Conservation (phyloP, 1,284 basidiomycete species). For the Trametes versicolor region DNA sequence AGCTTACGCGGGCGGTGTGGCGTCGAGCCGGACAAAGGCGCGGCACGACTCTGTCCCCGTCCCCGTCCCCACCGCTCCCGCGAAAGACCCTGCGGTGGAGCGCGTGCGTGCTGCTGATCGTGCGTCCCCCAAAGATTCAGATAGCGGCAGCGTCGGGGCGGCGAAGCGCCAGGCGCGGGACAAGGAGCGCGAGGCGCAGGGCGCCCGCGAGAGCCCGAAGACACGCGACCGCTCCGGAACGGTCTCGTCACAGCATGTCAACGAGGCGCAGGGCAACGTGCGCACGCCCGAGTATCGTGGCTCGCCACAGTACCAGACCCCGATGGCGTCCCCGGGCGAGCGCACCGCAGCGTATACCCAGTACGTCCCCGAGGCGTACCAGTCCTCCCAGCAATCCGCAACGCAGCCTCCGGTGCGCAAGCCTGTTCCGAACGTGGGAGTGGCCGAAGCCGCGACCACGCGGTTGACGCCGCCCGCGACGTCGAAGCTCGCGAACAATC, state of each 20-base stretch:
- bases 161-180: slow-evolving; percentile 46
- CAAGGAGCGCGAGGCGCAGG: slow-evolving; percentile 50
- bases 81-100: slow-evolving; percentile 65
- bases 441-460: slow-evolving; percentile 37
- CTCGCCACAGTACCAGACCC: slow-evolving; percentile 63
- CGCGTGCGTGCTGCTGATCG: slow-evolving; percentile 62
- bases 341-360: slow-evolving; percentile 58
- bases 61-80: slow-evolving; percentile 43
- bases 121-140: slow-evolving; percentile 61
- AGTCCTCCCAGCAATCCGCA: slow-evolving; percentile 41
- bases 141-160: slow-evolving; percentile 42
- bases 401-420: slow-evolving; percentile 45
- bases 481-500: slow-evolving; percentile 53
- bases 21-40: slow-evolving; percentile 43
- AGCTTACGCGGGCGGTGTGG: slow-evolving; percentile 61
- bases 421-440: slow-evolving; percentile 30
- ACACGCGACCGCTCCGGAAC: slow-evolving; percentile 55
- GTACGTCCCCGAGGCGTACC: slow-evolving; percentile 60
- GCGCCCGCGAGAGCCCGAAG: slow-evolving; percentile 60
- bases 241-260: slow-evolving; percentile 46
- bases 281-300: slow-evolving; percentile 60
- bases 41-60: slow-evolving; percentile 29
- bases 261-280: slow-evolving; percentile 41
- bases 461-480: slow-evolving; percentile 56
- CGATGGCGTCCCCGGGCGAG: slow-evolving; percentile 62